phyloP scores from a whole-genome alignment of 2,329 filamentous ascomycete species.

The Exserohilum rostratum region DNA sequence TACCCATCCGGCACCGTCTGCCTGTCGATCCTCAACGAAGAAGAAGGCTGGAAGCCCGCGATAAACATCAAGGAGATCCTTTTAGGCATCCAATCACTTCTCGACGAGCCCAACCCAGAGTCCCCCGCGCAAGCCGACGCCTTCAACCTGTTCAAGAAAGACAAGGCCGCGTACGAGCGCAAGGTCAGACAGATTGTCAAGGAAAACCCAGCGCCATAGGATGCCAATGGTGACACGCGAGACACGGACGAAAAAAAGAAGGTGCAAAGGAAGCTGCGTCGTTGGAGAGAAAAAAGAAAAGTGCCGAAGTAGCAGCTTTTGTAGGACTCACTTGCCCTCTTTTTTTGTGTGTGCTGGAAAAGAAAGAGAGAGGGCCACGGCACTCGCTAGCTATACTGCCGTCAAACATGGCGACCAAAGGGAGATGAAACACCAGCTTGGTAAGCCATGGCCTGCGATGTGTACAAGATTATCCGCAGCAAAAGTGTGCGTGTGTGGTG shows the following conservation, averaged over 20 bases:
- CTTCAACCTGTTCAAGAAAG: conserved; percentile 95
- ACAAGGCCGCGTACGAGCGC: conserved; percentile 83
- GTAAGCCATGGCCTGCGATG: neutral
- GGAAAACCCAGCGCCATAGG: conserved; percentile 79
- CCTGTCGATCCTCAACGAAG: conserved; percentile 95
- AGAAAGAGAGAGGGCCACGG: neutral
- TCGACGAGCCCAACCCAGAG: conserved; percentile 96
- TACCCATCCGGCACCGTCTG: conserved; percentile 98
- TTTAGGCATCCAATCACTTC: conserved; percentile 90
- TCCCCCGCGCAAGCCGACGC: conserved; percentile 96
- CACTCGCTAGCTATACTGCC: neutral
- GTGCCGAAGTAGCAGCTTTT: neutral
- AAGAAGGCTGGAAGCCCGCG: conserved; percentile 97
- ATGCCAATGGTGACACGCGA: neutral
- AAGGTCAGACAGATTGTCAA: conserved; percentile 85
- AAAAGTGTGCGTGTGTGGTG: neutral
- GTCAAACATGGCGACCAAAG: neutral
- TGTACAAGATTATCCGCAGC: neutral
- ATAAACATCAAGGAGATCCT: conserved; percentile 99
- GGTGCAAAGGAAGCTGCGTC: neutral
- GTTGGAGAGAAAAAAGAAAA: neutral
- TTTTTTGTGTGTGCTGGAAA: neutral
- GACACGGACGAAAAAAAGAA: neutral
- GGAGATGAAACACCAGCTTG: neutral
- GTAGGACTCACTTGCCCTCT: neutral